Evolutionary conservation across 345 rosid species (phyloP), one percentile per base, ranked within the genome.

Genomic region (Sonneratia alba): DNA sequence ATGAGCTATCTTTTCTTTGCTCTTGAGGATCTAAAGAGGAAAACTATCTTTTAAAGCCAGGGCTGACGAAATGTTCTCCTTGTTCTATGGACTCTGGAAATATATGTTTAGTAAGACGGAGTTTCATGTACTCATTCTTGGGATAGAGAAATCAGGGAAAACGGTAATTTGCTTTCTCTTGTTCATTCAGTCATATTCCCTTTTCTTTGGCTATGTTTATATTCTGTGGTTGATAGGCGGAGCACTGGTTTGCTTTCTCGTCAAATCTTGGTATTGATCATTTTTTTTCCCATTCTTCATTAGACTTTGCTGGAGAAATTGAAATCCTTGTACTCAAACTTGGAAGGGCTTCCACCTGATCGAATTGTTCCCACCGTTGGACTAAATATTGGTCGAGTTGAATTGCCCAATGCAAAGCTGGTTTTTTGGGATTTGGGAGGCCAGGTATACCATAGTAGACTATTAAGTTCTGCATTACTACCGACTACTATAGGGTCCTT

Each of bases 361-460:
- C 89, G 95, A 65, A 92, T 96, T 64, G 93, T 91, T 75, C 98
- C 99, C n/a, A 96, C 99, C 0, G 98, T 96, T 65, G 99, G 99
- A n/a, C 89, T 96, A 4, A 96, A 96, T 76, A 91, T 96, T 66
- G 98, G 96, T 69, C 96, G 96, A 27, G 82, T 89, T 55, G 96
- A 92, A 90, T 86, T 83, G 72, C 71, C 92, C 38, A 90, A 88
- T 80, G 69, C 96, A 27, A 96, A 96, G 82, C 91, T 96, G 19
- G 87, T 96, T 64, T 91, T 92, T 73, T 96, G 99, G 99, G 99
- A 96, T 76, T 84, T 96, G 14, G 99, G 99, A 38, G 99, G 99
- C 76, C 98, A 96, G 95, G 99, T 91, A 75, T 74, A 77, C 77
- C 55, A 34, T 27, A 13, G 36, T 19, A 16, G 43, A 7, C 21